Percentiles rank a stretch among this genome's conserved stretches.
Conservation (phyloP, 1,139 yeast genomes). For the Hemisphaericaspora subhashii region DNA sequence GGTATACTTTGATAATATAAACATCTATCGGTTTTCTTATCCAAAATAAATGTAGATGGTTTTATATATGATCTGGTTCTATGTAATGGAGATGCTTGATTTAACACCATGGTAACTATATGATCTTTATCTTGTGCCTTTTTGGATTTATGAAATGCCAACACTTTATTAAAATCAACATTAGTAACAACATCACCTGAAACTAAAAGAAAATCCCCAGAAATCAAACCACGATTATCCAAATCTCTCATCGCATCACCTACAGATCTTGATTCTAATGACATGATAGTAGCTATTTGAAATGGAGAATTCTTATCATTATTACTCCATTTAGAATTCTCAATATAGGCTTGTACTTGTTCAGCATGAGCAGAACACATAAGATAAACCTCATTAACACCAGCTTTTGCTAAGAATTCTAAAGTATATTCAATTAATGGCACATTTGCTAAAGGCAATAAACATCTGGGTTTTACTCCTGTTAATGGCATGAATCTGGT, state of each 20-base stretch:
- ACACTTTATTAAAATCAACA: slow-evolving; percentile 71
- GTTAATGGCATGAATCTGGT: slow-evolving; percentile 92
- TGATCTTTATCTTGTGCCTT: slow-evolving; percentile 80
- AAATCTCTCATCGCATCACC: slow-evolving; percentile 98
- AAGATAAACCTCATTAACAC: slow-evolving; percentile 84
- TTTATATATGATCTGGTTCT: slow-evolving; percentile 76
- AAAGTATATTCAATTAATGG: slow-evolving; percentile 93
- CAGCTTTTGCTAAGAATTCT: slow-evolving; percentile 89
- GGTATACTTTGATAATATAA: slow-evolving; percentile 79
- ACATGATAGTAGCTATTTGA: slow-evolving; percentile 70
- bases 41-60: slow-evolving; percentile 83
- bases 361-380: slow-evolving; percentile 92
- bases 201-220: slow-evolving; percentile 84
- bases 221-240: slow-evolving; percentile 84
- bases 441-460: slow-evolving; percentile 86
- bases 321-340: slow-evolving; percentile 70
- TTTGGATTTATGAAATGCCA: slow-evolving; percentile 71
- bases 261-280: slow-evolving; percentile 87
- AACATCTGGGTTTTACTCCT: slow-evolving; percentile 79
- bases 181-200: slow-evolving; percentile 95
- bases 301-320: slow-evolving; percentile 72
- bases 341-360: slow-evolving; percentile 79
- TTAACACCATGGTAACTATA: slow-evolving; percentile 88
- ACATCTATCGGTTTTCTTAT: slow-evolving; percentile 71
- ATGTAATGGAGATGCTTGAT: slow-evolving; percentile 84